Evolutionary conservation across 257 asterid genomes (phyloP), one percentile per base, ranked within the genome.

Genomic region (Prunella vulgaris): DNA sequence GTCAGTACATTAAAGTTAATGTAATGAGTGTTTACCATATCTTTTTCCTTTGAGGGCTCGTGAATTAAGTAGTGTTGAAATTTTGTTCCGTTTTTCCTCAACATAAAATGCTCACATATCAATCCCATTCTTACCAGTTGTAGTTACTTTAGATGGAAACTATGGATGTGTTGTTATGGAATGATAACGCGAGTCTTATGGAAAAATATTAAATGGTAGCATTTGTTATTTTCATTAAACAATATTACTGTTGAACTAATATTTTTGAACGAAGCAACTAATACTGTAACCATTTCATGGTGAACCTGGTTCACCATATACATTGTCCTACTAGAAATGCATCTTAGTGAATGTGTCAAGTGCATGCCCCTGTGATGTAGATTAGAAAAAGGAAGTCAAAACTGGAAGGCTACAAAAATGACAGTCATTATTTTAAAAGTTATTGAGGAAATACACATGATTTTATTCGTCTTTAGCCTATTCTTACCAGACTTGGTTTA

Each of bases 401-500:
- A 35, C 40, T 7, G 15, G 2, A 42, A 51, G 7, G 5, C 33
- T 28, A 28, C 33, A 3, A 6, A 28, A 37, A 37, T 37, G 32
- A 22, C 15, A 5, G 24, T 56, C 62, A 25, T 24, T 10, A 4
- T 3, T 35, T 17, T 35, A 52, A 42, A 25, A 5, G 2, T 66
- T 21, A 5, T 20, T 3, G 10, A 68, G 40, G 65, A 22, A 15
- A 38, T 58, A 10, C 10, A 28, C 38, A 6, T 49, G n/a, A 17
- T 27, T 48, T 14, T 22, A 12, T 52, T 33, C 2, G 18, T 10
- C 10, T 49, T 68, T 48, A 35, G 28, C 61, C 54, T 59, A 77
- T 32, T 48, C 46, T 42, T 40, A 7, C n/a, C n/a, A n/a, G n/a
- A n/a, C n/a, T n/a, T n/a, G n/a, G 15, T 67, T 64, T 76, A 38